These are phyloP conservation scores for Huntiella abstrusa DNA, from an alignment of 2,329 filamentous ascomycete species.

Conservation along the genomic window DNA sequence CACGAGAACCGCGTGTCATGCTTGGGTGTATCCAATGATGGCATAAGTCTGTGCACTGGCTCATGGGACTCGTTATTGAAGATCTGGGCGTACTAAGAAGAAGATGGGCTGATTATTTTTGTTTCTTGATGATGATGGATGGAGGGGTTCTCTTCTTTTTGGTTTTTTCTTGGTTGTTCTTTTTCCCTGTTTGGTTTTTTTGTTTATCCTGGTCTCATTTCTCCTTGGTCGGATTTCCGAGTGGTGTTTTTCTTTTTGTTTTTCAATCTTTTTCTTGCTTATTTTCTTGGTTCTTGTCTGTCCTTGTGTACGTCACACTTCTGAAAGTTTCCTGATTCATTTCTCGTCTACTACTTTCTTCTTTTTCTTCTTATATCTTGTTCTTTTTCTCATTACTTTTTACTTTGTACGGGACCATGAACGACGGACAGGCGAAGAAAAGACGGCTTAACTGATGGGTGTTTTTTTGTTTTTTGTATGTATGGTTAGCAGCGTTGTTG, in stretches of 20 bases:
- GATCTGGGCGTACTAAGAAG: conserved; percentile 61
- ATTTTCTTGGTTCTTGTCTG: neutral
- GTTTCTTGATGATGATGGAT: neutral
- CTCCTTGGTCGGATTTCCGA: neutral
- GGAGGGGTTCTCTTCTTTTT: neutral
- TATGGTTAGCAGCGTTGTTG: too few relatives aligned
- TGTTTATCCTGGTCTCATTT: neutral
- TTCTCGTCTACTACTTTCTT: too few relatives aligned
- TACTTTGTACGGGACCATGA: too few relatives aligned
- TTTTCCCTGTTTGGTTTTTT: neutral
- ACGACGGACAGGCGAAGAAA: too few relatives aligned
- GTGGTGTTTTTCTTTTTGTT: neutral
- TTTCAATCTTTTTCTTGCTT: neutral
- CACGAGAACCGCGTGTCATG: conserved; percentile 99
- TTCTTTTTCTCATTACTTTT: too few relatives aligned
- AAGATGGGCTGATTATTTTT: neutral
- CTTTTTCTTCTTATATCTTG: too few relatives aligned
- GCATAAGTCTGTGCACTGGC: conserved; percentile 96
- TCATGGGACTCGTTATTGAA: conserved; percentile 97
- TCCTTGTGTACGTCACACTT: too few relatives aligned
- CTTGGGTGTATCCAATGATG: conserved; percentile 94
- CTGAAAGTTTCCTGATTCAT: too few relatives aligned
- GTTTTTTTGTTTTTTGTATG: too few relatives aligned
- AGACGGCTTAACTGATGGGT: too few relatives aligned
- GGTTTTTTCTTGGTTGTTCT: neutral